Percentiles rank a stretch among this genome's conserved stretches.
Conservation (phyloP, 2,329 filamentous ascomycete genomes). For the Meredithiella fracta region DNA sequence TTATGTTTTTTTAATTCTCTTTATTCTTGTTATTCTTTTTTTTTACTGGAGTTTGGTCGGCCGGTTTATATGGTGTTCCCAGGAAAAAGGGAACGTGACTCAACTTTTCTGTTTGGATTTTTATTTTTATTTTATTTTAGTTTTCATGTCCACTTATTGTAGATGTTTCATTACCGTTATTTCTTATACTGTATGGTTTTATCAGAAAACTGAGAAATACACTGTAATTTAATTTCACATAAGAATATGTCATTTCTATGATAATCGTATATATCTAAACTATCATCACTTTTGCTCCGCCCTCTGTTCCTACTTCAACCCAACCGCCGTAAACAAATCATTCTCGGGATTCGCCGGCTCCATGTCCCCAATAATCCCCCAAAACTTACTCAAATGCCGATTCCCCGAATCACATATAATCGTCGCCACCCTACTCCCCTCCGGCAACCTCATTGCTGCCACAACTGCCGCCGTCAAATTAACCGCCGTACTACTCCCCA, state of each 20-base stretch:
- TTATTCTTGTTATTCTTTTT: not conserved
- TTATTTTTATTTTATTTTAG: not conserved
- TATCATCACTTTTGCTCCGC: not conserved
- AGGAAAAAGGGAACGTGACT: constrained; percentile 1
- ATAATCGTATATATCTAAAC: not conserved
- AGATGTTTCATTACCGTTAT: not conserved
- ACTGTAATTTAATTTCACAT: too few relatives aligned
- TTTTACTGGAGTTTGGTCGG: constrained; percentile 6
- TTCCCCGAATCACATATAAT: constrained; percentile 75
- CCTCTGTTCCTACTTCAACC: constrained; percentile 21
- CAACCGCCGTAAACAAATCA: constrained; percentile 35
- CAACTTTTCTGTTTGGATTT: constrained; percentile 8
- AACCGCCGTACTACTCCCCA: constrained; percentile 89
- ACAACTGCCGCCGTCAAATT: constrained; percentile 74
- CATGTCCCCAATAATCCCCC: constrained; percentile 54
- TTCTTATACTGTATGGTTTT: constrained; percentile 19
- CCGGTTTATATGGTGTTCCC: constrained; percentile 9
- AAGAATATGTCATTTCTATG: too few relatives aligned
- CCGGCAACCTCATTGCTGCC: constrained; percentile 45
- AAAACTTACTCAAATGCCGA: constrained; percentile 71
- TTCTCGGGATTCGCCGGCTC: constrained; percentile 45
- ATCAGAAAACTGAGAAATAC: constrained; percentile 17
- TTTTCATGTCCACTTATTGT: not conserved
- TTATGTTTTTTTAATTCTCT: too few relatives aligned
- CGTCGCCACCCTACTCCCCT: constrained; percentile 55